phyloP scores from a whole-genome alignment of 2,329 filamentous ascomycete genomes.

The Clathrospora elynae region DNA sequence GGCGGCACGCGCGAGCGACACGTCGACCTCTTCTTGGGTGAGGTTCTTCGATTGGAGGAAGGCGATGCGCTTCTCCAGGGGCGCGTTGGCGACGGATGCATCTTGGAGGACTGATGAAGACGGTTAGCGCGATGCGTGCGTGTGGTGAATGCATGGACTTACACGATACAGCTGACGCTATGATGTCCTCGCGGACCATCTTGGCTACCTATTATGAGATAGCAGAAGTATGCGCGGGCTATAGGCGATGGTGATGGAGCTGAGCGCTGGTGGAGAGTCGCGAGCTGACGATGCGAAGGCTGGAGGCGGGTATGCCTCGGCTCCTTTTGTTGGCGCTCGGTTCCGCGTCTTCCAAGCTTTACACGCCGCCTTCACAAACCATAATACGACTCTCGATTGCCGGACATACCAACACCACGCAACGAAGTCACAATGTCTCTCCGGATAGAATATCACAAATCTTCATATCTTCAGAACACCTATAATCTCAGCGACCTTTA shows the following conservation, averaged over 20 bases:
- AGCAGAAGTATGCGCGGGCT: slow-evolving; percentile 18
- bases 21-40: slow-evolving; percentile 91
- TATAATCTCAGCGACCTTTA: no score
- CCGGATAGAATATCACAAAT: no score
- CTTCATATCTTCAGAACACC: no score
- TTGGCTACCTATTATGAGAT: slow-evolving; percentile 52
- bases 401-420: slow-evolving; percentile 1
- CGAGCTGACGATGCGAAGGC: slow-evolving; percentile 19
- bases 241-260: slow-evolving; percentile 10
- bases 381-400: slow-evolving; percentile 11
- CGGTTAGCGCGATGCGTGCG: slow-evolving; percentile 21
- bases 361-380: slow-evolving; percentile 2
- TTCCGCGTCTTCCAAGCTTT: slow-evolving; percentile 17
- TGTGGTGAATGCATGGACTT: slow-evolving; percentile 34
- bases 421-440: no score
- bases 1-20: slow-evolving; percentile 76
- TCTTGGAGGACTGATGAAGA: slow-evolving; percentile 80
- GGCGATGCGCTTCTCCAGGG: slow-evolving; percentile 89
- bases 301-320: slow-evolving; percentile 25
- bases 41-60: slow-evolving; percentile 97
- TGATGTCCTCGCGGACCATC: slow-evolving; percentile 92
- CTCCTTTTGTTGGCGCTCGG: slow-evolving; percentile 17
- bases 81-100: slow-evolving; percentile 84
- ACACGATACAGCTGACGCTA: slow-evolving; percentile 74
- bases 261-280: slow-evolving; percentile 16